Evolutionary conservation across 805 yeast species (phyloP).

Genomic region (Cyberlindnera mississippiensis): DNA sequence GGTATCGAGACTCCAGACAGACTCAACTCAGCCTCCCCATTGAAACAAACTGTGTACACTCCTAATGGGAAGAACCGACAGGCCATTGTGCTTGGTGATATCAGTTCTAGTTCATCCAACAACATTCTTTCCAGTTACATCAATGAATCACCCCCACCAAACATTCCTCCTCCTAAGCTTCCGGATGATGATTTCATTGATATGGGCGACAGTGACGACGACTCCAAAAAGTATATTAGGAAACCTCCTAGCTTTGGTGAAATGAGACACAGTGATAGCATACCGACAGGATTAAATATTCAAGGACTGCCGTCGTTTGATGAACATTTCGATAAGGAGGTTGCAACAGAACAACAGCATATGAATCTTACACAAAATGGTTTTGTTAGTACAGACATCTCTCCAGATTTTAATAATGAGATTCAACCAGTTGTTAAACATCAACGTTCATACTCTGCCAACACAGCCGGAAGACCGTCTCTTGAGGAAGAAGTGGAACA

Average conservation of each 20-base stretch:
- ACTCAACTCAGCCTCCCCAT: conserved; percentile 13
- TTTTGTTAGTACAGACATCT: neutral
- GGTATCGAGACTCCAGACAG: conserved; percentile 10
- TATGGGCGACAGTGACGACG: conserved; percentile 18
- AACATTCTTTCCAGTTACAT: conserved; percentile 24
- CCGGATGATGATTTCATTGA: conserved; percentile 19
- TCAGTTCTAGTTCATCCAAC: conserved; percentile 23
- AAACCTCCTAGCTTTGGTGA: conserved; percentile 20
- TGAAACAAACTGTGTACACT: conserved; percentile 16
- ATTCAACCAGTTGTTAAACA: neutral
- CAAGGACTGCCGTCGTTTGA: conserved; percentile 19
- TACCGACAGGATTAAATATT: conserved; percentile 24
- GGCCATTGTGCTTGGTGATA: conserved; percentile 23
- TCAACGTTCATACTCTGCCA: conserved; percentile 1
- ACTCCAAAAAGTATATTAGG: conserved; percentile 12
- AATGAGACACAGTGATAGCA: conserved; percentile 18
- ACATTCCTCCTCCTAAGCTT: conserved; percentile 15
- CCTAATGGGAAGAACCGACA: conserved; percentile 26
- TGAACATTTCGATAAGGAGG: conserved; percentile 15
- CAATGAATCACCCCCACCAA: conserved; percentile 24
- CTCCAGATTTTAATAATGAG: neutral
- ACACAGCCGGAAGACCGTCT: conserved; percentile 4
- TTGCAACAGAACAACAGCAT: neutral
- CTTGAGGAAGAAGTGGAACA: conserved; percentile 3
- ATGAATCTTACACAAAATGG: neutral